phyloP scores from a whole-genome alignment of 768 basidiomycete species.

The Phylloporus scabripes region DNA sequence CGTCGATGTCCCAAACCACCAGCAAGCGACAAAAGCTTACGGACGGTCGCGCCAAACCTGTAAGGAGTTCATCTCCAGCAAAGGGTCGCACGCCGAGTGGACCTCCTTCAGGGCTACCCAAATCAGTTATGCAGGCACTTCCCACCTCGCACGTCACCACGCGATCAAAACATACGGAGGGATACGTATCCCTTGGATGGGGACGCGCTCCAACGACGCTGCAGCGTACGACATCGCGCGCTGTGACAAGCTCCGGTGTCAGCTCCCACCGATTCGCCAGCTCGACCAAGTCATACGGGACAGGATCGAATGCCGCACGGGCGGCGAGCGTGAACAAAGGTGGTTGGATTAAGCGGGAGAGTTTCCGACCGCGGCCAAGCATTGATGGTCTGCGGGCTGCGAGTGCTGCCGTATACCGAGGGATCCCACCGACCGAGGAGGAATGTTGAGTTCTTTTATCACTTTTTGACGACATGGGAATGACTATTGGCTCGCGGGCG shows the following conservation, averaged over 20 bases:
- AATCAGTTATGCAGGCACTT: conserved; percentile 1
- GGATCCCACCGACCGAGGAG: conserved; percentile 25
- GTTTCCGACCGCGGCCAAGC: conserved; percentile 79
- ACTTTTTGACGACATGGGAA: not conserved
- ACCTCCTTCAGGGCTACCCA: conserved; percentile 13
- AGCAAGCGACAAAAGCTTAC: conserved; percentile 59
- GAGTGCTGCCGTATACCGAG: conserved; percentile 10
- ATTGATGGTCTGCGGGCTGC: conserved; percentile 39
- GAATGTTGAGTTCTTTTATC: conserved; percentile 10
- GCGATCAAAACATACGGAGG: conserved; percentile 25
- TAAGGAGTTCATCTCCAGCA: conserved; percentile 22
- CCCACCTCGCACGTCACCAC: conserved; percentile 15
- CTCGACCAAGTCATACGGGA: conserved; percentile 13
- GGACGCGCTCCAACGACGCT: conserved; percentile 33
- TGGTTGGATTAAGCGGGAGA: conserved; percentile 58
- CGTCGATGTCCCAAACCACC: conserved; percentile 39
- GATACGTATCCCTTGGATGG: conserved; percentile 28
- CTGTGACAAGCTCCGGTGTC: conserved; percentile 9
- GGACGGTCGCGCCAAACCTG: conserved; percentile 30
- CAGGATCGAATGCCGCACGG: conserved; percentile 8
- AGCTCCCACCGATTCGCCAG: conserved; percentile 6
- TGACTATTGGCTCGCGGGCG: conserved; percentile 19
- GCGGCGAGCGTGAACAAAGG: conserved; percentile 37
- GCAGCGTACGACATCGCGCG: conserved; percentile 26
- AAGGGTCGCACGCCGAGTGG: conserved; percentile 27